Conservation (phyloP, 441 rosid genomes). For the Adansonia madagascariensis region DNA sequence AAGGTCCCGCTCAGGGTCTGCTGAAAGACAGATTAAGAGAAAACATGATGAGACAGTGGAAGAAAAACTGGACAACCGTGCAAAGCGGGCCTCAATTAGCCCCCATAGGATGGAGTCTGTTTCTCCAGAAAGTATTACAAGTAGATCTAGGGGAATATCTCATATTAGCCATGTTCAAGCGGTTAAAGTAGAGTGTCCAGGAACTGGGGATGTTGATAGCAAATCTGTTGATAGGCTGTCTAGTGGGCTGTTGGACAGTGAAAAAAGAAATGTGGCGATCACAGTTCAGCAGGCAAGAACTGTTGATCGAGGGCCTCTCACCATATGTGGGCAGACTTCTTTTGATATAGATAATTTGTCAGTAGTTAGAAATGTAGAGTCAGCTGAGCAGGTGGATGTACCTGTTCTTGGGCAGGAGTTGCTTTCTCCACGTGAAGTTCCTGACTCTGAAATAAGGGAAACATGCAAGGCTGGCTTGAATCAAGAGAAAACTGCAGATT, state of each 20-base stretch:
- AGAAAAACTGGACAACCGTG: conserved; percentile 47
- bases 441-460: conserved; percentile 33
- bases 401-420: conserved; percentile 24
- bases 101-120: conserved; percentile 48
- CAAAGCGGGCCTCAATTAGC: conserved; percentile 60
- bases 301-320: conserved; percentile 30
- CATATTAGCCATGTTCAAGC: conserved; percentile 35
- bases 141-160: conserved; percentile 43
- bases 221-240: conserved; percentile 31
- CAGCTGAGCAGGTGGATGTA: conserved; percentile 35
- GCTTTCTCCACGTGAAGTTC: conserved; percentile 42
- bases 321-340: conserved; percentile 35
- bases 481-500: conserved; percentile 33
- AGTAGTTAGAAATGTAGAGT: conserved; percentile 36
- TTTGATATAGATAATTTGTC: conserved; percentile 36
- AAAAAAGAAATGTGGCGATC: conserved; percentile 19
- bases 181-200: conserved; percentile 24
- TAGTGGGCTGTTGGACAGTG: conserved; percentile 36
- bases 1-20: conserved; percentile 47
- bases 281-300: conserved; percentile 25
- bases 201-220: conserved; percentile 30
- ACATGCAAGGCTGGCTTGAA: conserved; percentile 33
- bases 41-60: conserved; percentile 50
- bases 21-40: conserved; percentile 61
- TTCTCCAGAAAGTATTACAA: conserved; percentile 56